Percentiles rank a stretch among this genome's conserved stretches.
Conservation (phyloP, 1,139 yeast genomes). For the Chernovozyma sophiae-reginae region DNA sequence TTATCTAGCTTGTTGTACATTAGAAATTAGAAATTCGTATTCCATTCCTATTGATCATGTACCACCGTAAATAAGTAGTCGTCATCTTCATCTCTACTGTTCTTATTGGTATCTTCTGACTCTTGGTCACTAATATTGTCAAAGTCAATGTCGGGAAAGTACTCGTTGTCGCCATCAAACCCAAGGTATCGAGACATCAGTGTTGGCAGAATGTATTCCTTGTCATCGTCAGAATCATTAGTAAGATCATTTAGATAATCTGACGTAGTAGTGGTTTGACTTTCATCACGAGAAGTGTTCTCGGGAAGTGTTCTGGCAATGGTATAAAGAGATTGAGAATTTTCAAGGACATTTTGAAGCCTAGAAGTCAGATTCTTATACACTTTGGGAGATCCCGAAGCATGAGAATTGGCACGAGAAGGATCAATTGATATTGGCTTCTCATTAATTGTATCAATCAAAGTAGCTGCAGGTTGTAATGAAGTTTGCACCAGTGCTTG, state of each 20-base stretch:
- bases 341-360: constrained; percentile 32
- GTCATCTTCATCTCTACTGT: constrained; percentile 28
- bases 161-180: constrained; percentile 12
- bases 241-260: neutral
- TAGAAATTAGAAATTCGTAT: too few relatives aligned
- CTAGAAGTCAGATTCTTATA: constrained; percentile 16
- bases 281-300: constrained; percentile 2
- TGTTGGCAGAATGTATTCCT: constrained; percentile 41
- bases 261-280: constrained; percentile 6
- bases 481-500: too few relatives aligned
- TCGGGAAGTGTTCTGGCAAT: constrained; percentile 17
- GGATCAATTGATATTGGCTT: neutral
- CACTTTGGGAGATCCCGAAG: constrained; percentile 1
- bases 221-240: constrained; percentile 19
- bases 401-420: neutral
- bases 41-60: too few relatives aligned
- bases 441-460: neutral
- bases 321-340: constrained; percentile 37
- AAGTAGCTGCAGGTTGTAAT: too few relatives aligned
- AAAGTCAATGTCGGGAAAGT: constrained; percentile 15
- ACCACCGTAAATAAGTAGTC: constrained; percentile 29
- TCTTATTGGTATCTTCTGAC: constrained; percentile 14
- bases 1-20: too few relatives aligned
- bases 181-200: constrained; percentile 35
- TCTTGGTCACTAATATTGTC: constrained; percentile 13